Conservation (phyloP, 495 filamentous ascomycete species). For the Xylaria cubensis region DNA sequence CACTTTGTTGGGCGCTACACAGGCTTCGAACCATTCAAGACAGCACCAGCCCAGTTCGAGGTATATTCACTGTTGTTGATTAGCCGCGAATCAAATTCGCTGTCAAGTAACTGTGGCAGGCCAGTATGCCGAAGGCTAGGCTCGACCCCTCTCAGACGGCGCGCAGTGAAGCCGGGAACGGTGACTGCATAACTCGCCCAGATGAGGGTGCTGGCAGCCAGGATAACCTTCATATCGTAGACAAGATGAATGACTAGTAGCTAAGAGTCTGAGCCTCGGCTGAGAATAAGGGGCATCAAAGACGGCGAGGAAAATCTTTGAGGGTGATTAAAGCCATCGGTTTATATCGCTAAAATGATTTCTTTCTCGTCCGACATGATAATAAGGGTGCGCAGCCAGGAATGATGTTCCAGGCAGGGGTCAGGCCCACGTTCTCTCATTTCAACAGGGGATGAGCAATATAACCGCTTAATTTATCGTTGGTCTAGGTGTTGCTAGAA, state of each 20-base stretch:
- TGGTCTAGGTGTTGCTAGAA: background rate
- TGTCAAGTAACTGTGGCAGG: constrained; percentile 28
- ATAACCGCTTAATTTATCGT: constrained; percentile 9
- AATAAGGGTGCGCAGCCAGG: background rate
- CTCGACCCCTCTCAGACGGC: constrained; percentile 26
- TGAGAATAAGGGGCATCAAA: background rate
- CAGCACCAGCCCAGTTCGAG: constrained; percentile 67
- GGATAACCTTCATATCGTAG: constrained; percentile 32
- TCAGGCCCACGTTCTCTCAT: no score
- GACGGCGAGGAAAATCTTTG: background rate
- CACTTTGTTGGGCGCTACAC: no score
- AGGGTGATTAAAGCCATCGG: background rate
- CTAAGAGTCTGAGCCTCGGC: background rate
- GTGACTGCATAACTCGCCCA: constrained; percentile 32
- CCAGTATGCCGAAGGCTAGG: constrained; percentile 30
- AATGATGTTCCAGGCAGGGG: background rate
- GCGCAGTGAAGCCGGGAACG: constrained; percentile 30
- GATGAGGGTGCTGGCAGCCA: constrained; percentile 27
- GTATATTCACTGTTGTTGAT: constrained; percentile 48
- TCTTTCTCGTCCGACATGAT: background rate
- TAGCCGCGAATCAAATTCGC: constrained; percentile 19
- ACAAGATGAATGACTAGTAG: background rate
- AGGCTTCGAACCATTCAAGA: constrained; percentile 48
- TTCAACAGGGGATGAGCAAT: background rate
- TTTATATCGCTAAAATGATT: background rate